Percentiles rank a stretch among this genome's conserved stretches.
These are phyloP conservation scores for Chaetomidium leptoderma DNA, from an alignment of 495 filamentous ascomycete species.

Conservation along the genomic window DNA sequence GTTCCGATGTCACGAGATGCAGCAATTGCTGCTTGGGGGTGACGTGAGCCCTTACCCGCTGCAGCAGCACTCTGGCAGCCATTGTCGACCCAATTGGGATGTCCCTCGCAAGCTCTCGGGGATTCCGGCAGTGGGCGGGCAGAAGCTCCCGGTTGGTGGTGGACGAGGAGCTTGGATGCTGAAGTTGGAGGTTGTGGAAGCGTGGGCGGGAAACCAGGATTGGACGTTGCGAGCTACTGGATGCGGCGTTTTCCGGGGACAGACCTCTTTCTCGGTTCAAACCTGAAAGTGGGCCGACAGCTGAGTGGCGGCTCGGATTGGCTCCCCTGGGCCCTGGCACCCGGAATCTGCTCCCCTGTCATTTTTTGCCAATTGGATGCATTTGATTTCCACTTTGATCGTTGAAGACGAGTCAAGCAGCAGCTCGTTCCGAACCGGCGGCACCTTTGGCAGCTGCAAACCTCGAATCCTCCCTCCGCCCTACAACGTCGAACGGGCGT, in stretches of 20 bases:
- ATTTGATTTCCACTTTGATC: neutral
- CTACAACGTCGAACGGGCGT: neutral
- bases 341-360: constrained; percentile 2
- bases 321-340: neutral
- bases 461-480: no score
- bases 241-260: constrained; percentile 26
- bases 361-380: neutral
- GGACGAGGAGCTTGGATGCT: constrained; percentile 5
- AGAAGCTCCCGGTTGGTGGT: constrained; percentile 10
- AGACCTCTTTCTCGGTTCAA: neutral
- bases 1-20: constrained; percentile 1
- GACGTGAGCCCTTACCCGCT: constrained; percentile 38
- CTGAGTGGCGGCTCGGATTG: no score
- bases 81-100: constrained; percentile 44
- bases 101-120: constrained; percentile 12
- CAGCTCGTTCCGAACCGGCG: neutral
- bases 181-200: constrained; percentile 16
- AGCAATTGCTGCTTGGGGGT: neutral
- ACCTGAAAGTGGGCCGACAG: neutral
- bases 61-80: constrained; percentile 52
- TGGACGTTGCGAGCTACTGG: constrained; percentile 1
- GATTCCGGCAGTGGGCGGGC: constrained; percentile 4
- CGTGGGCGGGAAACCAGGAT: constrained; percentile 7
- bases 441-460: neutral
- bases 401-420: neutral